Evolutionary conservation across 2,329 filamentous ascomycete species (phyloP), one percentile per base, ranked within the genome.

Genomic region (Stagonosporopsis cucurbitacearum): DNA sequence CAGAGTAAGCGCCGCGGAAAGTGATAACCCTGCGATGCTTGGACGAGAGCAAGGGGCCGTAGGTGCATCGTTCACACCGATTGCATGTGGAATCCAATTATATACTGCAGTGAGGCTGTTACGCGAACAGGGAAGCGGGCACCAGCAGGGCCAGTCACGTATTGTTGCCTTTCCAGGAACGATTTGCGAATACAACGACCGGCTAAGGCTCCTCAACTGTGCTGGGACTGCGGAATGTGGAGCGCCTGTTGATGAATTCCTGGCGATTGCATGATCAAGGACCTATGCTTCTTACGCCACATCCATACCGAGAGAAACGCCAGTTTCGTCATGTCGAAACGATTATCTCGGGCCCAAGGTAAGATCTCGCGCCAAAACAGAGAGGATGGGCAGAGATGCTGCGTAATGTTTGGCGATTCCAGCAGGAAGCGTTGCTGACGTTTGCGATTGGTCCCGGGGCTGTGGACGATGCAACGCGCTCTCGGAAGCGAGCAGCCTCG

Each of bases 391-490:
- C 42, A 46, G 17, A 26, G 23, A 19, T 41, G 33, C 13, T 33
- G 20, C 32, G 43, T 47, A 26, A 40, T 37, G 40, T 53, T 53
- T 53, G 40, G 42, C 35, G 44, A 44, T 32, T 57, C 22, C 28
- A 49, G 17, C 23, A 23, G 13, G 28, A 43, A 20, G 23, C 28
- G 32, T 57, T 48, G 28, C 42, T 43, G 50, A 54, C 36, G 35
- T 49, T 26, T 37, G 43, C 54, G 60, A 60, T 54, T 59, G 61
- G 52, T 68, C 63, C 67, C 65, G 54, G 60, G 54, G 43, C 47
- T 19, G n/a, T 60, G 66, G 65, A 59, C 60, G 58, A 57, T 53
- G 62, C 60, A 57, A 44, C 39, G 36, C 44, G 65, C 65, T 65
- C 59, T 58, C 48, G 50, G 50, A 57, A 59, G 45, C 42, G 44